These are phyloP conservation scores for Tetradesmus obliquus DNA, from an alignment of 139 green algal species.

Conservation along the genomic window DNA sequence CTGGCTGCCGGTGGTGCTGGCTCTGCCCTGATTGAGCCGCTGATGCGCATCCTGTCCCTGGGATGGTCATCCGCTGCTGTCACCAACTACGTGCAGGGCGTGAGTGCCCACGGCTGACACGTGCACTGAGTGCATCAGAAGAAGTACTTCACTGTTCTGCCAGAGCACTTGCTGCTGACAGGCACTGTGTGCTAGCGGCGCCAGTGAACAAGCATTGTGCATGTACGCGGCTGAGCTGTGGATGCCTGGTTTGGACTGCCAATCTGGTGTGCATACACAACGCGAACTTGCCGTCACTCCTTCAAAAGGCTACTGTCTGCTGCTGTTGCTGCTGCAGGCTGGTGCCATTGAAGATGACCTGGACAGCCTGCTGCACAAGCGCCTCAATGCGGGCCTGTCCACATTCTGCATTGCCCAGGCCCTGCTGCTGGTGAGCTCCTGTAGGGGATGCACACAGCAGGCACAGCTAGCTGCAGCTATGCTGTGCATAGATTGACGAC, in stretches of 20 bases:
- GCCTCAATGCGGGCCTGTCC: constrained; percentile 26
- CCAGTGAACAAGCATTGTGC: too few relatives aligned
- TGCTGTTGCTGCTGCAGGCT: constrained; percentile 1
- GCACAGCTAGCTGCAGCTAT: too few relatives aligned
- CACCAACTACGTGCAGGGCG: neutral
- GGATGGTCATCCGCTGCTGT: neutral
- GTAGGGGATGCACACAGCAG: neutral
- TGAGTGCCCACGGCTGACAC: neutral
- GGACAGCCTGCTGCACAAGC: neutral
- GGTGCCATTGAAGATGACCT: neutral
- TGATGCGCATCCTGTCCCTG: neutral
- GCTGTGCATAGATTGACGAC: too few relatives aligned
- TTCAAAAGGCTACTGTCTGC: neutral
- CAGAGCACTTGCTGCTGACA: too few relatives aligned
- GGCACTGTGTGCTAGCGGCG: too few relatives aligned
- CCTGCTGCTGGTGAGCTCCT: constrained; percentile 3
- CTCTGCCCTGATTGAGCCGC: neutral
- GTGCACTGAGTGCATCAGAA: too few relatives aligned
- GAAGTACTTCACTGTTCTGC: too few relatives aligned
- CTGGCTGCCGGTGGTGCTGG: neutral
- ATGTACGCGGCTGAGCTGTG: too few relatives aligned
- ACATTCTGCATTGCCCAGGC: constrained; percentile 8
- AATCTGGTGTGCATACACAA: neutral
- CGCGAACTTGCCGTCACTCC: too few relatives aligned
- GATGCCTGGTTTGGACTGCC: neutral